phyloP scores from a whole-genome alignment of 805 yeast genomes.

The Monosporozyma unispora region DNA sequence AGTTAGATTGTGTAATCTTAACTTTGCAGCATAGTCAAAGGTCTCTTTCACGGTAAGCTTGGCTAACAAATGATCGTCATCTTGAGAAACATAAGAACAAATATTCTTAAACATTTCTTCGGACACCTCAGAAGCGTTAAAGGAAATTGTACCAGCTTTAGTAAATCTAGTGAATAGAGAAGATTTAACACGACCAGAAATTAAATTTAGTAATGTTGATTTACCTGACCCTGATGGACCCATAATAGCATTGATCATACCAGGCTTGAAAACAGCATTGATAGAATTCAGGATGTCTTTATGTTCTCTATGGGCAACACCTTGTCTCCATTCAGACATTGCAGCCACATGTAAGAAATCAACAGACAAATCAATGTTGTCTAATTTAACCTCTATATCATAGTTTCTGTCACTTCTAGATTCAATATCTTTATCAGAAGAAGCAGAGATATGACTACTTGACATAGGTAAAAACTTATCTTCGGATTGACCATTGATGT shows the following conservation, averaged over 20 bases:
- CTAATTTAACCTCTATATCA: constrained; percentile 10
- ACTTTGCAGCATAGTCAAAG: constrained; percentile 56
- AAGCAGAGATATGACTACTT: not conserved
- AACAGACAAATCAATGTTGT: constrained; percentile 12
- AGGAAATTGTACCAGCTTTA: constrained; percentile 35
- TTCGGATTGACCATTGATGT: not conserved
- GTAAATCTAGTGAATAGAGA: constrained; percentile 23
- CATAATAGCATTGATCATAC: constrained; percentile 60
- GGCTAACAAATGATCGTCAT: constrained; percentile 63
- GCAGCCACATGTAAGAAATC: constrained; percentile 3
- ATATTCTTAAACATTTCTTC: constrained; percentile 32
- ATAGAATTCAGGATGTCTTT: constrained; percentile 38
- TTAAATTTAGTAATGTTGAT: constrained; percentile 52
- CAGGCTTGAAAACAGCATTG: constrained; percentile 43
- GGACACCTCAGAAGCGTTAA: constrained; percentile 36
- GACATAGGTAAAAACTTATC: constrained; percentile 1
- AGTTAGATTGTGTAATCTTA: constrained; percentile 45
- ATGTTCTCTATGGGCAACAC: constrained; percentile 11
- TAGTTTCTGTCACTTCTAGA: constrained; percentile 2
- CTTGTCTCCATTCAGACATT: constrained; percentile 5
- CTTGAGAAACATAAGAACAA: constrained; percentile 75
- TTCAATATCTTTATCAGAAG: constrained; percentile 11
- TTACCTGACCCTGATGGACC: constrained; percentile 82
- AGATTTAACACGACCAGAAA: constrained; percentile 49
- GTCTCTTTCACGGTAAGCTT: constrained; percentile 74